These are phyloP conservation scores for Zygosaccharomyces pseudobailii DNA, from an alignment of 1,139 yeast species.

Conservation along the genomic window DNA sequence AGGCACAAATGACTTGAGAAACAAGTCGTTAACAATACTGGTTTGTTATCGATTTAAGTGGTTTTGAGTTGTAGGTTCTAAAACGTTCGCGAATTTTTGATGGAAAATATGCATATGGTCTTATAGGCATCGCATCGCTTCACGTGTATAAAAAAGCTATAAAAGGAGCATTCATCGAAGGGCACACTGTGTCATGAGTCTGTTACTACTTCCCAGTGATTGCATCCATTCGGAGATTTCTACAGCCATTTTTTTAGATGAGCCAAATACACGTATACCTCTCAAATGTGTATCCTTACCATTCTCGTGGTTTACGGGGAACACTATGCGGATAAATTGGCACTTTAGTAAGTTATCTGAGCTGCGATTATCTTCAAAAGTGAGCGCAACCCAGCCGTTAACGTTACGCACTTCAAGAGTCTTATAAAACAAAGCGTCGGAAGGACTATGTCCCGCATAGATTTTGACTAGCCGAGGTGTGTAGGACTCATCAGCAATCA, in stretches of 20 bases:
- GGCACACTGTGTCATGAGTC: constrained; percentile 10
- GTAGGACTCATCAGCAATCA: constrained; percentile 81
- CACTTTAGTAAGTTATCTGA: constrained; percentile 61
- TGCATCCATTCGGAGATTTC: constrained; percentile 11
- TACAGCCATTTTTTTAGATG: constrained; percentile 26
- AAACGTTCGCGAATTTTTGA: neutral
- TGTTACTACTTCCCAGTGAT: constrained; percentile 7
- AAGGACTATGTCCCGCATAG: constrained; percentile 79
- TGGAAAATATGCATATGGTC: neutral
- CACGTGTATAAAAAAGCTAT: constrained; percentile 1
- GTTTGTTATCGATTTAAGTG: neutral
- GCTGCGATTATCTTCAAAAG: constrained; percentile 56
- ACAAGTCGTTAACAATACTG: neutral
- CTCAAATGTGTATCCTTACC: constrained; percentile 94
- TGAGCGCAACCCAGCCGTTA: constrained; percentile 79
- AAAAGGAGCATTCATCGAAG: constrained; percentile 3
- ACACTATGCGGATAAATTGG: constrained; percentile 62
- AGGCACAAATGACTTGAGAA: neutral
- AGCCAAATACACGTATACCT: constrained; percentile 56
- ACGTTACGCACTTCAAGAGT: constrained; percentile 65
- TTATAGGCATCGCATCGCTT: constrained; percentile 2
- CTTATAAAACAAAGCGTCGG: constrained; percentile 75
- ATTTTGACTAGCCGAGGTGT: constrained; percentile 75
- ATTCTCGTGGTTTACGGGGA: constrained; percentile 83
- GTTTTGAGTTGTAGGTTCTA: neutral